phyloP scores from a whole-genome alignment of 2,329 filamentous ascomycete genomes.

The Chrysoporthe deuterocubensis region DNA sequence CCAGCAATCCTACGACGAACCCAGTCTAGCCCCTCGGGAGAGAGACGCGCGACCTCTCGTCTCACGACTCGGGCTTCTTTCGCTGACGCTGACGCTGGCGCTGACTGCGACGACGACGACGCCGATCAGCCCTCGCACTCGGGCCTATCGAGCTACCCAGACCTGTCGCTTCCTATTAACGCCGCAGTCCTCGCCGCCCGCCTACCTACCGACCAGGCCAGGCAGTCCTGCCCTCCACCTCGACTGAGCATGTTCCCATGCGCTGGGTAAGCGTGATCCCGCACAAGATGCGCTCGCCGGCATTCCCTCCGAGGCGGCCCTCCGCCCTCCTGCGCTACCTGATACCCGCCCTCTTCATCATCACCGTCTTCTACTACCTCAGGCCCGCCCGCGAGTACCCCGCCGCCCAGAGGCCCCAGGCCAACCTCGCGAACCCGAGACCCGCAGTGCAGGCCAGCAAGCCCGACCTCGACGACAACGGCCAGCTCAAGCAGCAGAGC shows the following conservation, averaged over 20 bases:
- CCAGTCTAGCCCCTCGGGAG: not conserved
- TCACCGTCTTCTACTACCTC: slow-evolving; percentile 40
- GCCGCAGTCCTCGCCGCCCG: not conserved
- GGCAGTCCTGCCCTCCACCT: not conserved
- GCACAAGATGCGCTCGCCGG: slow-evolving; percentile 41
- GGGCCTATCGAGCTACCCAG: too few species aligned
- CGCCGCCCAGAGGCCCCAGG: slow-evolving; percentile 2
- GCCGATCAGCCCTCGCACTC: too few species aligned
- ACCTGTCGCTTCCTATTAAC: not conserved
- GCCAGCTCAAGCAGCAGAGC: slow-evolving; percentile 21
- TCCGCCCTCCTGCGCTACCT: slow-evolving; percentile 45
- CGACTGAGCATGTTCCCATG: slow-evolving; percentile 28
- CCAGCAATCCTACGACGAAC: not conserved
- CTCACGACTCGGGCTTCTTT: not conserved
- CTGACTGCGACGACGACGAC: slow-evolving; percentile 5
- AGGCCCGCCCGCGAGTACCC: slow-evolving; percentile 5
- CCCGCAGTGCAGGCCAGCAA: slow-evolving; percentile 2
- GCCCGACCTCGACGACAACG: slow-evolving; percentile 9
- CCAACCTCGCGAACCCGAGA: not conserved
- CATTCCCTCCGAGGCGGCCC: slow-evolving; percentile 45
- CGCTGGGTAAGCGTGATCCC: slow-evolving; percentile 31
- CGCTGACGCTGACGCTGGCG: slow-evolving; percentile 8
- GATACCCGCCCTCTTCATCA: slow-evolving; percentile 37
- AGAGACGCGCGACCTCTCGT: not conserved
- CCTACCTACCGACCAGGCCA: not conserved